Base-by-base conservation (phyloP, 192 early-diverging fungal species). In the Phycomyces blakesleeanus region DNA sequence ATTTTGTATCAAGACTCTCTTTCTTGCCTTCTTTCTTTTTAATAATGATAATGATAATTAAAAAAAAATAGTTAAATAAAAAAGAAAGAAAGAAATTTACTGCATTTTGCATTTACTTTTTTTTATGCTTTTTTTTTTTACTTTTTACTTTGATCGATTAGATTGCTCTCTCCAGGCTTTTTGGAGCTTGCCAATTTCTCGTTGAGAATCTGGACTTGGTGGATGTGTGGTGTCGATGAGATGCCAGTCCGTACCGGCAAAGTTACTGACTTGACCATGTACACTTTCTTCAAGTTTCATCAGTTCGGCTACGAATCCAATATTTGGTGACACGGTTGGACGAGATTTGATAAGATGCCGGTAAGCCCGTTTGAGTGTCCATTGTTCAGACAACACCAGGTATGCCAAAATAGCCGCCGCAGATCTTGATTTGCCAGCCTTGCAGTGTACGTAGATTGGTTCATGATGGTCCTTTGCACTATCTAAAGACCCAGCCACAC, bases 371-470 rank as follows among this genome's bases (percentile, higher is more conserved):
- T 78, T 77, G 10, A 92, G 62, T 1, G 85, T 75, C 86, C 88
- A 87, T 10, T 78, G 69, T 50, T 85, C 68, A 24, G 76, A 67
- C 14, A 77, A 61, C 24, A 92, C 83, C 38, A 92, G 61, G 61
- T 88, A 90, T 0, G 82, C 90, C 37, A 92, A 77, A 22, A 88
- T 88, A 9, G 78, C 85, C 7, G 88, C 86, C 2, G 83, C 87
- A 5, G 87, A 89, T 15, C 90, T 78, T n/a, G 87, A 89, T 58
- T 84, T 81, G 25, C 90, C 90, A 22, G 90, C 90, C 58, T 85
- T 84, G 73, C 90, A 92, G 66, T 92, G 90, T 0, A 92, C 90
- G 60, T 90, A 85, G 26, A 88, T 83, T 2, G 78, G 74, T 27
- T 72, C 65, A 34, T 83, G 66, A 37, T 54, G 51, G 37, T 54